Evolutionary conservation across 176 grass and related monocot genomes (phyloP), one percentile per base, ranked within the genome.

Genomic region (Carex pumila): DNA sequence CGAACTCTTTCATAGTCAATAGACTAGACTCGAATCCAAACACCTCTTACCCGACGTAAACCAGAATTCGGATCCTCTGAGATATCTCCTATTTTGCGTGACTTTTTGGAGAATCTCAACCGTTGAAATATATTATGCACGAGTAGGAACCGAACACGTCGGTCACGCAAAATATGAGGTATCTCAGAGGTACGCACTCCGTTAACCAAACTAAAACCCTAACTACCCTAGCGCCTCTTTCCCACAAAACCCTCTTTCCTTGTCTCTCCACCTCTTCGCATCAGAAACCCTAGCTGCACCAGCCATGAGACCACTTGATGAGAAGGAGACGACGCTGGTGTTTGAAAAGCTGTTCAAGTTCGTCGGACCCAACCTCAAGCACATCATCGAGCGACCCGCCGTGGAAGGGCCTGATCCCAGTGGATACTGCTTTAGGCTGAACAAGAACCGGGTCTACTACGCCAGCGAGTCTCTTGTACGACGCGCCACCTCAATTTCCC

Each of bases 271-370:
- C 65, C 1, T 1, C 3, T 41, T 9, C 59, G 0, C 37, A 41
- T 39, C 22, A 0, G 18, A 88, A 91, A 56, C 61, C 90, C 82
- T 88, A 87, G 82, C 83, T 7, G 21, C 32, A 58, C 17, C n/a
- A n/a, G 21, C 80, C 84, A 98, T 98, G 92, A 72, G 92, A 18
- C 85, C 95, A 1, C 86, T 98, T 17, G 95, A 98, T 87, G 95
- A 98, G 87, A 94, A 98, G 21, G 95, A 98, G 86, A 98, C 92
- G 29, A 91, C 84, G 29, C 57, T 59, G 57, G 90, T 97, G 30
- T 97, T 94, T 81, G 89, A 94, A 77, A 97, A 97, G 87, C 84
- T 97, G 12, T 94, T 94, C 90, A 97, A 94, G 21, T 97, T 97
- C 87, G 92, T 89, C 0, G 94, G 94, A 0, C 92, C 92, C 25